Evolutionary conservation across 352 stramenopile species (phyloP), one percentile per base, ranked within the genome.

Genomic region (Detonula confervacea): DNA sequence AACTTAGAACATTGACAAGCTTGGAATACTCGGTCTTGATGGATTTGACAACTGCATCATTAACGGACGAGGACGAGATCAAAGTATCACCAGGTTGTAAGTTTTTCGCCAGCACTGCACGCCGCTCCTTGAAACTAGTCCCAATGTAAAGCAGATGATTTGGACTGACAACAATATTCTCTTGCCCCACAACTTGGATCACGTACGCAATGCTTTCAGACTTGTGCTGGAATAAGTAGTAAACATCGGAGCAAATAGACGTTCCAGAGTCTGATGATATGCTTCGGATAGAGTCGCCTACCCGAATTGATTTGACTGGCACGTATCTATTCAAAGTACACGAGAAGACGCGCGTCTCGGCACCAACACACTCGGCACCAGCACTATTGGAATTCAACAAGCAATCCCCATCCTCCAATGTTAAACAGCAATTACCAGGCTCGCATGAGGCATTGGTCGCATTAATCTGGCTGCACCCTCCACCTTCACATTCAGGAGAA

Each of bases 151-250:
- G 39, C 11, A 49, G 39, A n/a, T 49, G 39, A 49, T 49, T 49
- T 49, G 39, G 39, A 12, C 39, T 49, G 2, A 49, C 2, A 49
- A 49, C 39, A 20, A 49, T 49, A 12, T 49, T 2, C n/a, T 49
- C 39, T 12, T 49, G 39, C n/a, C 39, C 39, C 39, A 12, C 39
- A 49, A 49, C 39, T 49, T 18, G 39, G 11, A 49, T 49, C 39
- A 49, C 39, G 16, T 49, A 49, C 39, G 39, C 8, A 1, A 12
- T 49, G 5, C 39, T 12, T 49, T 49, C n/a, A 4, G 39, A 4
- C 39, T 49, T 49, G 11, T 49, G 39, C 39, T 49, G 6, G 39
- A 49, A 49, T 49, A 49, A 12, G 39, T 49, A 49, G n/a, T 49
- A 49, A 4, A 49, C 39, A 3, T 49, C 39, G 5, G 39, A 49